Evolutionary conservation across 371 early-diverging fungal genomes (phyloP), one percentile per base, ranked within the genome.

Genomic region (Mucor velutinosus): DNA sequence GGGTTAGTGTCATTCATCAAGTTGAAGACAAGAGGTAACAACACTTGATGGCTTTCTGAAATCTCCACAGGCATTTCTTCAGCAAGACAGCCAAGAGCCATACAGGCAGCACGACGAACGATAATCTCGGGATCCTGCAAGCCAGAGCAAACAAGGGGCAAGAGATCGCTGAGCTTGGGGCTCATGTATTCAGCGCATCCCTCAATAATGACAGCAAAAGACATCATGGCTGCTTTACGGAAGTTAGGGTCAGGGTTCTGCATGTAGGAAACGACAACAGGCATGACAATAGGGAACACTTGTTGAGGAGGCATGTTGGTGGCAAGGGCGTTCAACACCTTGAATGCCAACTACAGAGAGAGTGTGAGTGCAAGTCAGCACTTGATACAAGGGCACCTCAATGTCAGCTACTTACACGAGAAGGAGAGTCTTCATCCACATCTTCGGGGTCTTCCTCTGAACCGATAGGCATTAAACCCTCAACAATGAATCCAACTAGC

Each of bases 191-290:
- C 97, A 6, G 94, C 92, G 55, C 94, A 92, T 0, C 95, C 94
- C 69, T 96, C 96, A 35, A 92, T 86, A 35, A 86, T 74, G n/a
- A 93, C 93, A 61, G 93, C 94, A 70, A 97, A 84, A 7, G 92
- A 87, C 82, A 95, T 88, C 93, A 97, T 92, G 60, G 92, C 92
- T 47, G 95, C 95, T 76, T 94, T 94, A 62, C 96, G 89, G 69
- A 76, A 86, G 57, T 81, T 77, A 39, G 93, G 90, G 55, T 92
- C 86, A 6, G 86, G 77, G 61, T 84, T 92, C 64, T 90, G 90
- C 88, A 94, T 88, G 69, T 93, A 95, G 59, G 76, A 76, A 23
- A 91, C 68, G 43, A 95, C 90, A 61, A 87, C 80, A 14, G 89
- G 79, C 73, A 90, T 84, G 32, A 93, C 87, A 3, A 86, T 76